A percentile compares a stretch with the other conserved stretches of the same genome.
These are phyloP conservation scores for Phytophthora sp. DNA, from an alignment of 352 stramenopile genomes.

Conservation along the genomic window DNA sequence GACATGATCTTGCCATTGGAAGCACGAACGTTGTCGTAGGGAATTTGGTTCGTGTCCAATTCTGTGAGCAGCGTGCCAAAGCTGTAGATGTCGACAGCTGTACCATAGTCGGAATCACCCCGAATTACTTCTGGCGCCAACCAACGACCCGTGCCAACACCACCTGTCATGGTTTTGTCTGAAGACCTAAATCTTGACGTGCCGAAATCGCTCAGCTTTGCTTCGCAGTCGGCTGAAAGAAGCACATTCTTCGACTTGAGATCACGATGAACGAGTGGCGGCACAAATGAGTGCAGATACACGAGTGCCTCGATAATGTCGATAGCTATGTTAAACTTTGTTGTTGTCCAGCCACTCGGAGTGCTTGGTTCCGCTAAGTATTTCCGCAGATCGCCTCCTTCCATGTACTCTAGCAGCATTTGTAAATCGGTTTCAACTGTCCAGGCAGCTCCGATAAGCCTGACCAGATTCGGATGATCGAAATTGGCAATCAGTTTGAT, in stretches of 20 bases:
- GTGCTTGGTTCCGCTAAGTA: slow-evolving; percentile 14
- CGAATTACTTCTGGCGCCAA: slow-evolving; percentile 55
- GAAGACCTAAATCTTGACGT: slow-evolving; percentile 21
- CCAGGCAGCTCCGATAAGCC: slow-evolving; percentile 41
- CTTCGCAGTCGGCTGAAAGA: slow-evolving; percentile 24
- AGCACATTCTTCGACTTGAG: slow-evolving; percentile 66
- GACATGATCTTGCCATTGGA: slow-evolving; percentile 42
- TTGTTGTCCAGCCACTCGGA: slow-evolving; percentile 14
- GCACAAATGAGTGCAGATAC: slow-evolving; percentile 43
- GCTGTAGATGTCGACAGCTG: slow-evolving; percentile 59
- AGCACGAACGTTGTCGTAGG: slow-evolving; percentile 29
- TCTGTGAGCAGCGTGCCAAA: slow-evolving; percentile 52
- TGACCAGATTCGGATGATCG: slow-evolving; percentile 47
- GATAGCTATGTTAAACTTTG: slow-evolving; percentile 38
- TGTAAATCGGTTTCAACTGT: slow-evolving; percentile 43
- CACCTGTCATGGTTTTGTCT: slow-evolving; percentile 39
- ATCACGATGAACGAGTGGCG: slow-evolving; percentile 54
- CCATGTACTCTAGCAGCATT: slow-evolving; percentile 48
- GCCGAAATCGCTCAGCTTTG: slow-evolving; percentile 39
- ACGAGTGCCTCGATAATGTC: slow-evolving; percentile 43
- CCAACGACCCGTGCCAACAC: slow-evolving; percentile 61
- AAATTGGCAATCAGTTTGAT: slow-evolving; percentile 47
- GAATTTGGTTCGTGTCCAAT: slow-evolving; percentile 45
- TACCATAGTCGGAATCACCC: slow-evolving; percentile 47
- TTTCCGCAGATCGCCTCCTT: slow-evolving; percentile 35